Base-by-base conservation (phyloP, 116 monocot species). In the Phalaenopsis hybrid region DNA sequence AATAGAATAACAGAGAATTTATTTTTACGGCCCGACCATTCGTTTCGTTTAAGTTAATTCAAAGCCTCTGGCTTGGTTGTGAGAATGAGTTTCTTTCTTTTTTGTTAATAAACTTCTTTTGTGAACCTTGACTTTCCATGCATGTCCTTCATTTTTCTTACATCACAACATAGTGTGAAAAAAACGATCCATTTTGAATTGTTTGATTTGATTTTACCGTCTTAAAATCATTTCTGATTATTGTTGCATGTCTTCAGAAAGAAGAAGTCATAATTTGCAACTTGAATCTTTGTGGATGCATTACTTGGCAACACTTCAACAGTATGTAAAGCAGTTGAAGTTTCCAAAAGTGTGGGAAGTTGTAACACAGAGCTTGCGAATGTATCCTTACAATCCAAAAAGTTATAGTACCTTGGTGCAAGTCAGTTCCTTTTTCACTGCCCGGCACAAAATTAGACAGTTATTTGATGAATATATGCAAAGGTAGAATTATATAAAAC, bases 351-450 rank as follows among this genome's bases (percentile, higher is more conserved):
- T 89, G 20, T 94, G 92, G 92, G 77, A 82, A 74, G 91, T 28
- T 52, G 78, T 94, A 74, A 20, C 76, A 49, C 87, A 90, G 84
- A 89, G 90, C 28, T 79, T 94, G 74, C 91, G 89, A 69, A 86
- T 87, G 55, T 97, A 97, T 86, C 92, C 96, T 13, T 86, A 85
- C 65, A 97, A 91, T 83, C 91, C 92, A 83, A 91, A 87, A 80
- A 37, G 83, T 41, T 89, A 84, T 81, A 77, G 79, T 12, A 52
- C 85, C 16, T 78, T 97, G 77, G 81, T 97, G 44, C 81, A 88
- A 85, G 82, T 94, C 31, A 79, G 92, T 37, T 55, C 79, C 59
- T 83, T 82, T 78, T 94, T 83, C 74, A 87, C 88, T 17, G 92
- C 92, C 43, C 81, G 88, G 34, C 89, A 89, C 83, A 94, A 86